These are phyloP conservation scores for Eremochloa ophiuroides DNA, from an alignment of 176 grass and related monocot genomes.

Conservation along the genomic window DNA sequence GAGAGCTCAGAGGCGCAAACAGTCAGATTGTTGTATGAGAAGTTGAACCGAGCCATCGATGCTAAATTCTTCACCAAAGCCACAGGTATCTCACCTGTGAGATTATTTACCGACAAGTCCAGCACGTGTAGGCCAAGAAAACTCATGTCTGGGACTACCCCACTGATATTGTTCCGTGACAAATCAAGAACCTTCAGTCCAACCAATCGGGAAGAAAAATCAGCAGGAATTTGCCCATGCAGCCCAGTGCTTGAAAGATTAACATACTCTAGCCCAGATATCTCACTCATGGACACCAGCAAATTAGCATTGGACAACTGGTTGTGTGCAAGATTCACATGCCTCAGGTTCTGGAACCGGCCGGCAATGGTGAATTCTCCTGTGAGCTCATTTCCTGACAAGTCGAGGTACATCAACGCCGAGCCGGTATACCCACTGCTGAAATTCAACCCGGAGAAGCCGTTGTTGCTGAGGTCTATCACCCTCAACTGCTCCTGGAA, in stretches of 20 bases:
- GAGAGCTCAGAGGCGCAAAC: slow-evolving; percentile 73
- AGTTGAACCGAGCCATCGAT: slow-evolving; percentile 69
- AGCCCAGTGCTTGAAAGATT: slow-evolving; percentile 84
- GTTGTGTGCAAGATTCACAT: slow-evolving; percentile 91
- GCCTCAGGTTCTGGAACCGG: slow-evolving; percentile 43
- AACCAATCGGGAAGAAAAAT: slow-evolving; percentile 45
- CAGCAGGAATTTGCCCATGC: slow-evolving; percentile 48
- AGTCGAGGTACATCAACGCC: slow-evolving; percentile 71
- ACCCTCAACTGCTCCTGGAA: slow-evolving; percentile 55
- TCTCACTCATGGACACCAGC: slow-evolving; percentile 24
- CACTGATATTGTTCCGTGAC: slow-evolving; percentile 69
- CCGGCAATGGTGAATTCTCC: slow-evolving; percentile 40
- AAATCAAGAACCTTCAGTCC: slow-evolving; percentile 77
- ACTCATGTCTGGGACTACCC: slow-evolving; percentile 66
- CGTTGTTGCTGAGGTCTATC: slow-evolving; percentile 86
- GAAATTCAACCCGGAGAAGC: slow-evolving; percentile 57
- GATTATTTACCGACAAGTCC: slow-evolving; percentile 92
- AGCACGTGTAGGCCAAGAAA: slow-evolving; percentile 38
- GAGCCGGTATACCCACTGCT: slow-evolving; percentile 48
- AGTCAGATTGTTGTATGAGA: slow-evolving; percentile 98
- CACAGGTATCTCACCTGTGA: slow-evolving; percentile 81
- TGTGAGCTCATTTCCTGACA: slow-evolving; percentile 66
- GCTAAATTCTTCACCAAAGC: slow-evolving; percentile 59
- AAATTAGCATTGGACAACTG: slow-evolving; percentile 49
- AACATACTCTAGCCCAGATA: slow-evolving; percentile 67